A percentile compares a stretch with the other conserved stretches of the same genome.
These are phyloP conservation scores for Erodium maritimum DNA, from an alignment of 345 rosid genomes.

Conservation along the genomic window DNA sequence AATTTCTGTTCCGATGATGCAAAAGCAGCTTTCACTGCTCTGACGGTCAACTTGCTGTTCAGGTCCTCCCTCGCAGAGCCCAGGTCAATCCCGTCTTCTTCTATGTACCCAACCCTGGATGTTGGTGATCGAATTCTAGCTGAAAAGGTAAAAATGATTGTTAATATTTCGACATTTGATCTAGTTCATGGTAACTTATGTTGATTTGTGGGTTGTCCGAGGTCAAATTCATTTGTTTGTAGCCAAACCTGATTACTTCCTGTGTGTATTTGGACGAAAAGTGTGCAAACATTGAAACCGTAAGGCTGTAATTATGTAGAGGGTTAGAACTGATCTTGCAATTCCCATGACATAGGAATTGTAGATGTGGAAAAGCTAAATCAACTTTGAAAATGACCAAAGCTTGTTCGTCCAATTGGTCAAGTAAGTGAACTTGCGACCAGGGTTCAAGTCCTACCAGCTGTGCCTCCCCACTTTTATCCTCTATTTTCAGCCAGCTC, in stretches of 20 bases:
- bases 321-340: too few relatives aligned
- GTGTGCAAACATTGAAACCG: too few relatives aligned
- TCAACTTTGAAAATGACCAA: too few relatives aligned
- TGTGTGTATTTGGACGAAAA: too few relatives aligned
- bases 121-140: conserved; percentile 85
- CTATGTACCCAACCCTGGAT: conserved; percentile 83
- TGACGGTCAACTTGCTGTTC: conserved; percentile 66
- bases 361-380: too few relatives aligned
- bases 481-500: too few relatives aligned
- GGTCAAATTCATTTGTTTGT: not conserved
- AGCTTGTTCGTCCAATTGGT: too few relatives aligned
- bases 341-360: too few relatives aligned
- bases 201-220: not conserved
- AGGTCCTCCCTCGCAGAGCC: conserved; percentile 77
- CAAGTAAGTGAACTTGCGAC: too few relatives aligned
- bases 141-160: conserved; percentile 46
- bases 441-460: too few relatives aligned
- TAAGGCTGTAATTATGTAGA: too few relatives aligned
- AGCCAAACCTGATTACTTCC: not conserved
- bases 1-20: conserved; percentile 65
- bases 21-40: conserved; percentile 69
- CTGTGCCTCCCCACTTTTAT: too few relatives aligned
- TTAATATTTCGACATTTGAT: not conserved
- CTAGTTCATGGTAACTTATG: not conserved
- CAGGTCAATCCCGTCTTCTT: conserved; percentile 62